Evolutionary conservation across 108 stramenopile genomes (phyloP), one percentile per base, ranked within the genome.

Genomic region (Ochromonas danica): DNA sequence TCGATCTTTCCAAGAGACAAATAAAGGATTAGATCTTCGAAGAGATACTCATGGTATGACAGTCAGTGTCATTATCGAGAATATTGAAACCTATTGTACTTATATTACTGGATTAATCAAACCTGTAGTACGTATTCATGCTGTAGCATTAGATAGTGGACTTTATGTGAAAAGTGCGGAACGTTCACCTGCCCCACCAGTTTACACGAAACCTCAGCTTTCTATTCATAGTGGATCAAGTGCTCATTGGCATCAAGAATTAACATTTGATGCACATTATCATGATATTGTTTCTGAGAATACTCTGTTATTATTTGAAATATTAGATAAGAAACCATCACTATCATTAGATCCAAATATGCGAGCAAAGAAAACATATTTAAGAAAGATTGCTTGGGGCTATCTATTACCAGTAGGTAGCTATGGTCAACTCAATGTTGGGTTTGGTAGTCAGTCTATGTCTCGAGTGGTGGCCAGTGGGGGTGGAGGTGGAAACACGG

Each of bases 291-390:
- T 67, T 25, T 67, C 63, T 33, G 63, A 67, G 25, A 28, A 36
- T 67, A 25, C 63, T 33, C 25, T 67, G 63, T 67, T 35, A 28
- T 33, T 67, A 22, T 67, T 67, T 36, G 63, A 67, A 67, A 36
- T 67, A 28, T 35, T 67, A 6, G 63, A 67, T 67, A 25, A 67
- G 10, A 28, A 67, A 36, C 63, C 63, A 67, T 31, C 63, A 6
- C 35, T 67, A 33, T 67, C 63, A 28, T 35, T 33, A n/a, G n/a
- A n/a, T 28, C 63, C 14, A 22, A 67, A 28, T 10, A 31, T 10
- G 10, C 31, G 27, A 33, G 35, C 3, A 3, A 67, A 67, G 27
- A 6, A 22, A 67, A 36, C 14, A 67, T 31, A 3, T 6, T 31
- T 36, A 25, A 36, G 6, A 25, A 67, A 33, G 35, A 25, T 67